These are phyloP conservation scores for Lolium rigidum DNA, from an alignment of 176 grass and related monocot genomes.

Conservation along the genomic window DNA sequence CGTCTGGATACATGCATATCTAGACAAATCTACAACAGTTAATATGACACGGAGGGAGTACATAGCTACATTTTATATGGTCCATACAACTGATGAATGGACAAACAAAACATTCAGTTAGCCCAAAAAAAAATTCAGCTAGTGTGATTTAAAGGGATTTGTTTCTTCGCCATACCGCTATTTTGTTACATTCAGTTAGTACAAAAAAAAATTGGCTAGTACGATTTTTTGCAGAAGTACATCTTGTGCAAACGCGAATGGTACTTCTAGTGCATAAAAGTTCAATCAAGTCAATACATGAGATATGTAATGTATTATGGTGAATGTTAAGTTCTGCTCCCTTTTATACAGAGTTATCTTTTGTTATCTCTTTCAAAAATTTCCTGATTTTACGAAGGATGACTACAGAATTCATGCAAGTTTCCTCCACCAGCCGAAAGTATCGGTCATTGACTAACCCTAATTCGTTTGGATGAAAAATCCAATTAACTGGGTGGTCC, in stretches of 20 bases:
- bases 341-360: background rate
- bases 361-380: background rate
- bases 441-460: background rate
- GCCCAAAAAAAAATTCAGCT: too few species aligned
- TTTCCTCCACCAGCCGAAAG: background rate
- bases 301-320: background rate
- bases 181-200: too few species aligned
- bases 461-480: background rate
- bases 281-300: background rate
- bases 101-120: too few species aligned
- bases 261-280: background rate
- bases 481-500: background rate
- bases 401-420: background rate
- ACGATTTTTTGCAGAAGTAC: background rate
- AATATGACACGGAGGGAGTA: background rate
- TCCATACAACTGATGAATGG: too few species aligned
- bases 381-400: background rate
- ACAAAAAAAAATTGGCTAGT: background rate
- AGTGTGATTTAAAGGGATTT: background rate
- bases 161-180: conserved; percentile 4
- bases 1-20: background rate
- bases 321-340: background rate
- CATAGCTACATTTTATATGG: too few species aligned
- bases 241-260: too few species aligned
- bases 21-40: too few species aligned